Evolutionary conservation across 2,329 filamentous ascomycete genomes (phyloP), one percentile per base, ranked within the genome.

Genomic region (Whalleya microplaca): DNA sequence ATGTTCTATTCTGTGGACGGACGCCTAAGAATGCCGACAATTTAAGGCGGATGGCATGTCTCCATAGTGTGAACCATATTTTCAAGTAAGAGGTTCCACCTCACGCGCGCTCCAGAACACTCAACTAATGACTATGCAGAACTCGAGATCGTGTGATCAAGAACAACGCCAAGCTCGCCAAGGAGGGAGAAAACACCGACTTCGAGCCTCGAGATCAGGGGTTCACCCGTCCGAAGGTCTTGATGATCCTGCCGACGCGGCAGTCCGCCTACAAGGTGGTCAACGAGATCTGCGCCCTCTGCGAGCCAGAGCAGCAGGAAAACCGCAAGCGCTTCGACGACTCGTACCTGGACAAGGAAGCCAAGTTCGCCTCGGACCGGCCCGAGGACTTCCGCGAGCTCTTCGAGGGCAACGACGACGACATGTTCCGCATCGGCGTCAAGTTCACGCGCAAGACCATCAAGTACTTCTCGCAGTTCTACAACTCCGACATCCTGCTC

Each of bases 391-490:
- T 96, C 75, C 82, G 84, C 21, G 90, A 96, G 54, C 81, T 98
- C 0, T 99, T 99, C 69, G 88, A 88, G 59, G 95, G 95, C 56
- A 98, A 97, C 71, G 92, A 96, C 71, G 95, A 98, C 71, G 95
- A 99, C 75, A 95, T 96, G 84, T 99, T 98, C 77, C 87, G 94
- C 2, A 79, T 98, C 1, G 95, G 94, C n/a, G 75, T 99, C 70
- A 99, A 98, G 74, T 96, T 99, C 72, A 98, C 95, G 0, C 86
- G 95, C 59, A 98, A 97, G 75, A 96, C 92, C 0, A 81, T 98
- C 70, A 98, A 97, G 72, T 95, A 90, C 72, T 99, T 96, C 76
- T 84, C 94, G 0, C 90, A 92, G 60, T 99, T 99, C 73, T 98
- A 98, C 79, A 94, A 89, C 72, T 96, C 93, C 9, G 95, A 99